These are phyloP conservation scores for Endotrypanum monterogeii DNA, from an alignment of 208 protist genomes.

Conservation along the genomic window DNA sequence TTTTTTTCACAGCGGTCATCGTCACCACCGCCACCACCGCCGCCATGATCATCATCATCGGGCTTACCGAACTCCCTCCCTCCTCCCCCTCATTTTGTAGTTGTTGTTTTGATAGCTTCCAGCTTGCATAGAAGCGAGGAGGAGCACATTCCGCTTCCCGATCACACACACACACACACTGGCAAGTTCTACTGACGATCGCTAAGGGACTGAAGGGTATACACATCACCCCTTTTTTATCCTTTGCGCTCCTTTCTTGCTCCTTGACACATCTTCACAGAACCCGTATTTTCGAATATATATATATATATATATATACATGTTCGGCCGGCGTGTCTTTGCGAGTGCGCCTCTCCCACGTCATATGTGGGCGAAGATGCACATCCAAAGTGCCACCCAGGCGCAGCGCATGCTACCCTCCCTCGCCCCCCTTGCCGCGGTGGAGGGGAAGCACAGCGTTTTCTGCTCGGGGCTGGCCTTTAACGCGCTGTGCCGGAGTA, in stretches of 20 bases:
- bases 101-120: too few species aligned
- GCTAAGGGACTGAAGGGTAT: too few species aligned
- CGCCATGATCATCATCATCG: not conserved
- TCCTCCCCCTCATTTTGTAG: not conserved
- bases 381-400: conserved; percentile 65
- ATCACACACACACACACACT: too few species aligned
- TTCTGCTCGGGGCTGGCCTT: conserved; percentile 41
- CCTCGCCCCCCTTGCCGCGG: conserved; percentile 24
- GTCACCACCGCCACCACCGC: not conserved
- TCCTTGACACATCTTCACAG: not conserved
- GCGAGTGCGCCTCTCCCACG: conserved; percentile 75
- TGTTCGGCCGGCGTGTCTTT: conserved; percentile 87
- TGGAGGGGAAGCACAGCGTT: conserved; percentile 17
- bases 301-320: conserved; percentile 19
- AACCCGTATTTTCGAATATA: not conserved
- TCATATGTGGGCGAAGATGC: conserved; percentile 61
- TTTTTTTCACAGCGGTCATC: not conserved
- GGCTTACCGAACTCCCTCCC: not conserved
- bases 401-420: conserved; percentile 47
- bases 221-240: too few species aligned
- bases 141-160: too few species aligned
- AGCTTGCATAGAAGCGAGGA: too few species aligned
- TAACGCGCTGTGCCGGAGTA: conserved; percentile 37
- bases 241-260: not conserved
- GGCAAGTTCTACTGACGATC: too few species aligned